Evolutionary conservation across 164 flowering plant genomes (phyloP), one percentile per base, ranked within the genome.

Genomic region (Kalanchoe fedtschenkoi): DNA sequence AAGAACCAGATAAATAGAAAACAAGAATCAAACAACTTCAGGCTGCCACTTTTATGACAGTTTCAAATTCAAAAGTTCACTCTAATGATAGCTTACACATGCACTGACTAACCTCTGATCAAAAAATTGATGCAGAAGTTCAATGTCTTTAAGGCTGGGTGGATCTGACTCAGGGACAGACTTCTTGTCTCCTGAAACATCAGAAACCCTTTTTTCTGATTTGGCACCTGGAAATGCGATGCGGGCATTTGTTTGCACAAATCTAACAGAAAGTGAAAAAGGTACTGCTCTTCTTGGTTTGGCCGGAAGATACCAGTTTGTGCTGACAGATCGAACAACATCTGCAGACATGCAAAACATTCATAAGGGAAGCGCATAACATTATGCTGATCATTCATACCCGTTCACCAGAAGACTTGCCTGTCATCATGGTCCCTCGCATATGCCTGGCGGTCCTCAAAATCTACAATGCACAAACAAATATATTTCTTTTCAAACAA

Each of bases 161-260:
- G 98, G 93, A 59, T 83, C 88, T 38, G 95, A 69, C 67, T 81
- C 74, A 65, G 98, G 98, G 71, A 86, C 73, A 58, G 81, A 17
- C 70, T 78, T 82, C 78, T 78, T 87, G 62, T 78, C 82, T 72
- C 76, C 82, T 46, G 77, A 72, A 65, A 63, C 69, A 22, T 62
- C 61, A 2, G 77, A 34, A 75, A 77, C 59, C 29, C 39, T 35
- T 41, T 75, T 76, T 15, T 72, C 78, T 65, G 75, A 35, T 44
- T 77, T 17, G 35, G 63, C 43, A 14, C 82, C 83, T 67, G 91
- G 79, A 62, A 69, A 55, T 19, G 88, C 68, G 19, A 82, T 60
- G 28, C 69, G 79, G 58, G 74, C 76, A 34, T 73, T 66, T 61
- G 86, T 81, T 59, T 74, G 82, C 1, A 83, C 71, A 71, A 57